phyloP scores from a whole-genome alignment of 2,329 filamentous ascomycete species.

The Pseudogymnoascus sp. region DNA sequence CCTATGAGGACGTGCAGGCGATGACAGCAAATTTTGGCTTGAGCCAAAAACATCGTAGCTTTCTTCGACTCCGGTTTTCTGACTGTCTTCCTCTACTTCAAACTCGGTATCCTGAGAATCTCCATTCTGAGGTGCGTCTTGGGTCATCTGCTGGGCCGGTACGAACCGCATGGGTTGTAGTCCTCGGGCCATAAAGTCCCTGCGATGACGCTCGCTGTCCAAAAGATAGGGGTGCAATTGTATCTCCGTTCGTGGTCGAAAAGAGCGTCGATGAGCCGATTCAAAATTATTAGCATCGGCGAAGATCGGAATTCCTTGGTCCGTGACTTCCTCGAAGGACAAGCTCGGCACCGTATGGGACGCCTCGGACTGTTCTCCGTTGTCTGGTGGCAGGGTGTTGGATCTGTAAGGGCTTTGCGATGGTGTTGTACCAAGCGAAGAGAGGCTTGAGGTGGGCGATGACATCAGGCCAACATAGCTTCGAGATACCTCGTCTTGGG shows the following conservation, averaged over 20 bases:
- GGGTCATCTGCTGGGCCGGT: slow-evolving; percentile 20
- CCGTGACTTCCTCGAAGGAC: not conserved
- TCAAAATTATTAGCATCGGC: not conserved
- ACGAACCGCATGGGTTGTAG: slow-evolving; percentile 27
- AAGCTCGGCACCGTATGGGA: not conserved
- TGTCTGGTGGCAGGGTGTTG: not conserved
- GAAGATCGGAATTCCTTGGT: not conserved
- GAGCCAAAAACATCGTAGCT: not conserved
- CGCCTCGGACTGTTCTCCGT: not conserved
- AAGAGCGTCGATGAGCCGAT: slow-evolving; percentile 17
- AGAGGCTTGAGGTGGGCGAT: slow-evolving; percentile 29
- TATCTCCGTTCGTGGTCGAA: slow-evolving; percentile 29
- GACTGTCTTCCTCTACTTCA: slow-evolving; percentile 24
- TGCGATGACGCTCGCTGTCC: slow-evolving; percentile 29
- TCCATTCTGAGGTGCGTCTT: slow-evolving; percentile 15
- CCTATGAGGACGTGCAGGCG: not conserved
- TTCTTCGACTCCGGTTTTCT: slow-evolving; percentile 16
- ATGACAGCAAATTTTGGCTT: not conserved
- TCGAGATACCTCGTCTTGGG: slow-evolving; percentile 34
- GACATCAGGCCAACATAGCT: slow-evolving; percentile 36
- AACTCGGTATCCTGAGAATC: slow-evolving; percentile 25
- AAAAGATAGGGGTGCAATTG: slow-evolving; percentile 31
- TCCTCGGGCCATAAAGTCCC: slow-evolving; percentile 26
- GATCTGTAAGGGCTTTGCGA: not conserved
- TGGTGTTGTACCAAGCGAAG: slow-evolving; percentile 21